phyloP scores from a whole-genome alignment of 768 basidiomycete species.

The Mycena polygramma region DNA sequence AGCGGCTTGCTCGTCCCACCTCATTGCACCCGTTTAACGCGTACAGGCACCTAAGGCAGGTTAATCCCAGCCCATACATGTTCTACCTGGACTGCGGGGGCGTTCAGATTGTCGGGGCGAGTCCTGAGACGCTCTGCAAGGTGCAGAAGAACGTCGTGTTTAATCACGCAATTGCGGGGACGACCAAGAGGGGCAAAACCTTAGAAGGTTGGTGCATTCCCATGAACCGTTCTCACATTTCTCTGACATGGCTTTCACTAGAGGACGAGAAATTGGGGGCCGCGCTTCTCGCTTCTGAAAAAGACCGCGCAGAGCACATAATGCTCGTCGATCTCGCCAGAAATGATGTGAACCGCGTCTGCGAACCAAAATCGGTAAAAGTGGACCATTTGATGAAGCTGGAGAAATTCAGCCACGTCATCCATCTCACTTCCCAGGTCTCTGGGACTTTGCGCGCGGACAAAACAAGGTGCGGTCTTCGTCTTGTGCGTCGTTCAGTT shows the following conservation, averaged over 20 bases:
- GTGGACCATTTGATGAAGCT: slow-evolving; percentile 95
- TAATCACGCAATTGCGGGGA: slow-evolving; percentile 99
- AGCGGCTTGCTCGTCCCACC: slow-evolving; percentile 88
- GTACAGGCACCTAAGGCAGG: slow-evolving; percentile 91
- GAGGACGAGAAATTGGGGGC: slow-evolving; percentile 90
- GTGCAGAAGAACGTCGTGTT: slow-evolving; percentile 92
- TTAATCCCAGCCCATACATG: slow-evolving; percentile 99
- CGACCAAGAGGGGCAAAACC: slow-evolving; percentile 88
- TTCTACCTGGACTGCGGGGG: slow-evolving; percentile 97
- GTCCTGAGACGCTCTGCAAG: slow-evolving; percentile 97
- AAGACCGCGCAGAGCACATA: slow-evolving; percentile 98
- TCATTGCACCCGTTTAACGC: slow-evolving; percentile 96
- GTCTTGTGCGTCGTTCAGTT: slow-evolving; percentile 21
- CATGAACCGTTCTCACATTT: slow-evolving; percentile 21
- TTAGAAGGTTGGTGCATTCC: slow-evolving; percentile 73
- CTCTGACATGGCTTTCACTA: slow-evolving; percentile 48
- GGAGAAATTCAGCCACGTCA: slow-evolving; percentile 98
- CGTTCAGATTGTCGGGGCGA: slow-evolving; percentile 96
- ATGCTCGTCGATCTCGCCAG: slow-evolving; percentile 99
- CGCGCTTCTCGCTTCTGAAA: slow-evolving; percentile 85
- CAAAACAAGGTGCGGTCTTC: slow-evolving; percentile 76
- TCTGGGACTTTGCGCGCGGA: slow-evolving; percentile 88
- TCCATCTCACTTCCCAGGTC: slow-evolving; percentile 96
- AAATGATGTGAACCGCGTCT: slow-evolving; percentile 98
- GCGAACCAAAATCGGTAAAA: slow-evolving; percentile 94